Base-by-base conservation (phyloP, 2,329 filamentous ascomycete species). In the Pyrenochaeta sp. region DNA sequence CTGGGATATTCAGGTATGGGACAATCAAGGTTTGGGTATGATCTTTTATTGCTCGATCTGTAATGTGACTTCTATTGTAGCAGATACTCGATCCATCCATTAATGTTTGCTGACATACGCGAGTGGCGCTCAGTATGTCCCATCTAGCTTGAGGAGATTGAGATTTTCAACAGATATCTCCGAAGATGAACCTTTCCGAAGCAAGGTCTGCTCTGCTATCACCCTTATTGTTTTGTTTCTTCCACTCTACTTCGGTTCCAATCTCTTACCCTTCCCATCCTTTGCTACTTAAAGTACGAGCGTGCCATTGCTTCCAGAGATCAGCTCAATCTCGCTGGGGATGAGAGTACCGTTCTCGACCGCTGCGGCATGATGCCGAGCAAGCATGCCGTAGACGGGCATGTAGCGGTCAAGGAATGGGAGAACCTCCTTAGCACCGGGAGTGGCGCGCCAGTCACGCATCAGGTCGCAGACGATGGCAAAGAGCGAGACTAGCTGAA, bases 401-500 rank as follows among this genome's bases (percentile, higher is more conserved):
- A 85, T 79, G 67, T 88, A 89, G 75, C 78, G 78, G 69, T 89
- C 86, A 45, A 91, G 75, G 73, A 81, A 88, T 11, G 88, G 86
- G 53, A 90, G 75, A 3, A 91, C 71, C 75, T 87, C 80, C 29
- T 71, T 64, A 21, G 82, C 66, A 44, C 79, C 79, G 7, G 82
- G 82, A 7, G 77, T 81, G 57, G 79, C 77, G 40, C 87, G 80
- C 88, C 88, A 90, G 70, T 90, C 88, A 30, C 88, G 81, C 87
- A 90, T 90, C 48, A 91, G 75, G 61, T 90, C 88, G 66, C 83
- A 84, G 14, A 87, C 78, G 54, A 91, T 87, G 21, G 81, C 80
- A 63, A 90, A 90, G 53, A 87, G 70, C 14, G 81, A 82, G 23
- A 87, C 81, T 23, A 87, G 74, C 60, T 89, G 85, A 3, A 90